Base-by-base conservation (phyloP, 1,139 yeast species). In the Hyphopichia khmerensis region DNA sequence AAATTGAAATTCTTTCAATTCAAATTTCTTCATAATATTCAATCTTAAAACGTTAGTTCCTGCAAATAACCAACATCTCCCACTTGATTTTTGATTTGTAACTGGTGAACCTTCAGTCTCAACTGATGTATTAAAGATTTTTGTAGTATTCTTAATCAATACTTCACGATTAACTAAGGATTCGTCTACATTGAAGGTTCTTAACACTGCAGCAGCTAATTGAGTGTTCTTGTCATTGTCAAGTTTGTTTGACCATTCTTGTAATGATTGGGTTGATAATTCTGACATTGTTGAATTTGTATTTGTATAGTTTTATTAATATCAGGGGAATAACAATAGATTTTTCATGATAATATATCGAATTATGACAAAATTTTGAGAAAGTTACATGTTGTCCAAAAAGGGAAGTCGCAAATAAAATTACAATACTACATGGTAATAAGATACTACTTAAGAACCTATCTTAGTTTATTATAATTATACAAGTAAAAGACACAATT, bases 171-270 rank as follows among this genome's bases (percentile, higher is more conserved):
- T 45, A 19, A 51, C 45, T 27, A 52, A 41, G 8, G 54, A 51
- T 37, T 50, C 54, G 21, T 52, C 53, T 1, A 53, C 55, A 36
- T 51, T 48, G 44, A 36, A 48, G 17, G 44, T 67, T 64, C 44
- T 64, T 40, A 72, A 52, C 15, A 67, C 71, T 0, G 74, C 58
- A 14, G 69, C 53, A 2, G 74, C 75, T 39, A 72, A 52, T 35
- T 59, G 63, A 40, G 69, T 63, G 18, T 56, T 49, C 4, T 55
- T 38, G 44, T 69, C 72, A 1, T 42, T 33, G 18, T 56, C 43
- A 24, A 67, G 49, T 18, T 59, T 61, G 1, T 49, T 33, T 32
- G 65, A 55, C 75, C 75, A 69, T 14, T 49, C 36, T 16, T 48
- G 36, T 40, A 24, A 56, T 3, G 29, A 26, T 11, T 26, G 4